Evolutionary conservation across 2,329 filamentous ascomycete species (phyloP).

Genomic region (Fusarium domesticum): DNA sequence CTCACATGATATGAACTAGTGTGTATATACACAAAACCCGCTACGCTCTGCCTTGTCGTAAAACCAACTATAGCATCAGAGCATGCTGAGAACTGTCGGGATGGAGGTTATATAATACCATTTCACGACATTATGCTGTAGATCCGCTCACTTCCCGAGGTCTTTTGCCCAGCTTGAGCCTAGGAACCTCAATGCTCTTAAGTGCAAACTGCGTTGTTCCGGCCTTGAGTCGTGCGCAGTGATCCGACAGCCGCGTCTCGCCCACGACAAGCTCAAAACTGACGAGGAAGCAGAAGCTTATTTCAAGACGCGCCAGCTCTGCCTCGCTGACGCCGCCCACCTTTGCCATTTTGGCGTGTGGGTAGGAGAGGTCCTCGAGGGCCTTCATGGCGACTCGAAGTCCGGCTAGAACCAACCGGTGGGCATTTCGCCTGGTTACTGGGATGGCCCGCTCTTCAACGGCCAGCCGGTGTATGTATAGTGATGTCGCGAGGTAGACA

Average conservation of each 20-base stretch:
- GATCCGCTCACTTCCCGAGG: conserved; percentile 19
- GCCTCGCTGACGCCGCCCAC: conserved; percentile 83
- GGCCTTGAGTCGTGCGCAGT: conserved; percentile 35
- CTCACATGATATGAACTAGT: too few relatives aligned
- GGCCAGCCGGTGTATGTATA: conserved; percentile 82
- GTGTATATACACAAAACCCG: too few relatives aligned
- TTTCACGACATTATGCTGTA: conserved; percentile 13
- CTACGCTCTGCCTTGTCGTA: too few relatives aligned
- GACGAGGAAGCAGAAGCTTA: conserved; percentile 84
- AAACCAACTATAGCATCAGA: too few relatives aligned
- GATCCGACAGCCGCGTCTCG: conserved; percentile 32
- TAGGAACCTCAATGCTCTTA: conserved; percentile 28
- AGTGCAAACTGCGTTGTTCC: conserved; percentile 29
- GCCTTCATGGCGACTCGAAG: conserved; percentile 90
- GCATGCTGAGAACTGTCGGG: too few relatives aligned
- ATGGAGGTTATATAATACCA: not conserved
- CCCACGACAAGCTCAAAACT: conserved; percentile 72
- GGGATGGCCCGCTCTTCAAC: conserved; percentile 74
- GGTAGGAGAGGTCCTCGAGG: conserved; percentile 86
- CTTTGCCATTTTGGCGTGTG: conserved; percentile 77
- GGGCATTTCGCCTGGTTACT: conserved; percentile 79
- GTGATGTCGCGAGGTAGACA: conserved; percentile 84
- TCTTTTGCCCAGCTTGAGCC: conserved; percentile 26
- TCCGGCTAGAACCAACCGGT: conserved; percentile 79
- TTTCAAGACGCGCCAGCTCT: conserved; percentile 81